Evolutionary conservation across 495 filamentous ascomycete genomes (phyloP).

Genomic region (Talaromyces adpressus): DNA sequence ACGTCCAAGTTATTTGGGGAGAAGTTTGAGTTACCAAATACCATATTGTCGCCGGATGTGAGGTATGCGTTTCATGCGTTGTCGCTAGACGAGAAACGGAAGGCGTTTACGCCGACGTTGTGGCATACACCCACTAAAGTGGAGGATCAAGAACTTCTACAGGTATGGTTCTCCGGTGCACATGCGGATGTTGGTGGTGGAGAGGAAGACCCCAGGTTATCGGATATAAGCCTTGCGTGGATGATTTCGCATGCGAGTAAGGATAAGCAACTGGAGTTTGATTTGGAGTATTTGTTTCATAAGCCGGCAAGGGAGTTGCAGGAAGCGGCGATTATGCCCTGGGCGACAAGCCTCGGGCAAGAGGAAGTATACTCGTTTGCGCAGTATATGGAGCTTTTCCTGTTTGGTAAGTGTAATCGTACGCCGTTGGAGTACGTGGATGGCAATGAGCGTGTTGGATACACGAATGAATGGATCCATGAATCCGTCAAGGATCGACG

Average conservation of each 20-base stretch:
- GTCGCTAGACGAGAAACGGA: constrained; percentile 48
- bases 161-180: constrained; percentile 52
- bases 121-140: constrained; percentile 37
- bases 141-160: constrained; percentile 24
- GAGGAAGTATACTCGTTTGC: constrained; percentile 8
- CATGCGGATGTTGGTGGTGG: constrained; percentile 49
- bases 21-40: constrained; percentile 23
- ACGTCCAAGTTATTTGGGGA: constrained; percentile 15
- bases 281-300: constrained; percentile 14
- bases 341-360: constrained; percentile 13
- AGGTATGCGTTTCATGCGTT: constrained; percentile 55
- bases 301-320: constrained; percentile 4
- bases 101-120: constrained; percentile 45
- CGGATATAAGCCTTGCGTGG: constrained; percentile 41
- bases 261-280: constrained; percentile 16
- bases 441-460: neutral
- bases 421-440: constrained; percentile 15
- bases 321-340: constrained; percentile 6
- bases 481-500: constrained; percentile 18
- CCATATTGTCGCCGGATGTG: constrained; percentile 30
- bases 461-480: constrained; percentile 22
- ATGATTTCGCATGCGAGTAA: constrained; percentile 34
- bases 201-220: constrained; percentile 23
- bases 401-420: constrained; percentile 12
- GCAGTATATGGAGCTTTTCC: neutral